Conservation (phyloP, 2,329 filamentous ascomycete species). For the Balansia obtecta region DNA sequence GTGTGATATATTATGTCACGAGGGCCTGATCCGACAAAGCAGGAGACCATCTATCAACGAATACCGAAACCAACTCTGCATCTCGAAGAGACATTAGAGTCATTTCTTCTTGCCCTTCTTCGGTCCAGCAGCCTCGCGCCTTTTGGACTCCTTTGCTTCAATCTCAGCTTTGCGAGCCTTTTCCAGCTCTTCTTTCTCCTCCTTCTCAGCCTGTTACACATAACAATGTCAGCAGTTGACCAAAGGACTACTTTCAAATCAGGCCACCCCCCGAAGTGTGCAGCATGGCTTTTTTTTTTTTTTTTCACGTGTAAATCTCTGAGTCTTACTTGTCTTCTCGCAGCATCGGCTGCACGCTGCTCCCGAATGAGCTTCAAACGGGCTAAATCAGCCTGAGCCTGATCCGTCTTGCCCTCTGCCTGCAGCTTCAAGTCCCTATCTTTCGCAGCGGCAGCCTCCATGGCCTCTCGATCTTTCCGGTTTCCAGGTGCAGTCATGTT, state of each 20-base stretch:
- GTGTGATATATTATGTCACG: background rate
- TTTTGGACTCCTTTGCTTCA: conserved; percentile 43
- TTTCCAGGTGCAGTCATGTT: conserved; percentile 36
- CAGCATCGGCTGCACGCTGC: conserved; percentile 73
- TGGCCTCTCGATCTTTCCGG: conserved; percentile 53
- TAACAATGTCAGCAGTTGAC: conserved; percentile 12
- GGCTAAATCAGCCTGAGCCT: conserved; percentile 81
- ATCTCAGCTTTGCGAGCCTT: conserved; percentile 36
- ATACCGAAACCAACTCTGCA: background rate
- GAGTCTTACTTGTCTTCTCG: conserved; percentile 57
- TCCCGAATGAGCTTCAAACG: conserved; percentile 71
- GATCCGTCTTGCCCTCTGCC: conserved; percentile 90
- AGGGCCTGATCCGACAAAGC: background rate
- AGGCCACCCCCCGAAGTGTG: background rate
- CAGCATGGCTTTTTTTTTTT: too few species aligned
- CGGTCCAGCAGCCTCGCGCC: conserved; percentile 39
- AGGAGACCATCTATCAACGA: background rate
- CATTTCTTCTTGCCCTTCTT: conserved; percentile 36
- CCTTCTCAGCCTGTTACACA: conserved; percentile 38
- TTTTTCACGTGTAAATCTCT: background rate
- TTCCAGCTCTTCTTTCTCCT: conserved; percentile 41
- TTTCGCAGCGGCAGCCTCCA: conserved; percentile 78
- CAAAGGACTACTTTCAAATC: background rate
- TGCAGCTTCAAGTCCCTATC: conserved; percentile 88
- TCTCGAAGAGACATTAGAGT: conserved; percentile 14